Evolutionary conservation across 768 basidiomycete genomes (phyloP), one percentile per base, ranked within the genome.

Genomic region (Pisolithus sp.): DNA sequence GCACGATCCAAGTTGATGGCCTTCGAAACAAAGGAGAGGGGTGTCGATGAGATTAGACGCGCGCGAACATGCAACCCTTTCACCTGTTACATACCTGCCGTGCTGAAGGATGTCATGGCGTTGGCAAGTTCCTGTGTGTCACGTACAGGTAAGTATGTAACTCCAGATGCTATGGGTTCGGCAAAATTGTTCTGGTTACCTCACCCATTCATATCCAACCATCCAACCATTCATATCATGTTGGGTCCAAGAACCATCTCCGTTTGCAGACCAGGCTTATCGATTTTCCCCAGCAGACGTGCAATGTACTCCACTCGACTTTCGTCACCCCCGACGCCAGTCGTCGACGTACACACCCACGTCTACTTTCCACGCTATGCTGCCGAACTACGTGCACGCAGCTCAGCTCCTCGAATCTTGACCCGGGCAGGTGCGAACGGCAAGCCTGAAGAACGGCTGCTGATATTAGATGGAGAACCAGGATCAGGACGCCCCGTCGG

Each of bases 321-420:
- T 0, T 31, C 59, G 39, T 63, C 55, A 50, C 31, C 59, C 36
- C 65, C 54, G 48, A 39, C 53, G 34, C 71, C 81, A 2, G 69
- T 89, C 41, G 80, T 93, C 42, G 91, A 93, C 70, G 73, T 93
- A 30, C 91, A 93, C 73, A 89, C 88, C 4, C 91, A 93, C 57
- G 79, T 92, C 39, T 93, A 90, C 62, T 77, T 90, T 18, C 87
- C 89, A 2, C 77, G 86, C 31, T 93, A 93, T 66, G 80, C 83
- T 18, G 71, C 82, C 0, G 69, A 90, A 46, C 72, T 93, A 43
- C 78, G 87, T 39, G 73, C 79, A 31, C 79, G 91, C 39, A 67
- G 77, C 3, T 64, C 71, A 15, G 85, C 81, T 2, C 89, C 90
- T 21, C 77, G 82, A 38, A 89, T 91, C 57, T 74, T 86, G 53